phyloP scores from a whole-genome alignment of 75 land plant genomes.

The Pinus taeda region DNA sequence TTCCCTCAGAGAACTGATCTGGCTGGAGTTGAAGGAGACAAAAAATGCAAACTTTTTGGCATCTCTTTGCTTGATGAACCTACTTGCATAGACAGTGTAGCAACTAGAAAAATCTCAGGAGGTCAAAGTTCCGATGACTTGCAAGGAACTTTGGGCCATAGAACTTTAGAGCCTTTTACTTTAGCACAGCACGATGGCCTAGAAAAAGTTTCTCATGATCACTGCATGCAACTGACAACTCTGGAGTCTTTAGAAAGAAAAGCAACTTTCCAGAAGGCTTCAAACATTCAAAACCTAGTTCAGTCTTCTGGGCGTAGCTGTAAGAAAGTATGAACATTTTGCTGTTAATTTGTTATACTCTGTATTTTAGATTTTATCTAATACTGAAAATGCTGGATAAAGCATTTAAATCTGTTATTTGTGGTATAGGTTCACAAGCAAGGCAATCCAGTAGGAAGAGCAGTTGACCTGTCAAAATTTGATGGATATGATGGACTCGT shows the following conservation, averaged over 20 bases:
- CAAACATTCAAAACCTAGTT: slow-evolving; percentile 9
- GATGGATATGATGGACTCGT: slow-evolving; percentile 53
- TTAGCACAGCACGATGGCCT: not conserved
- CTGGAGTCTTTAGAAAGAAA: not conserved
- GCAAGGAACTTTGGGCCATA: slow-evolving; percentile 1
- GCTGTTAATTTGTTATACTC: not conserved
- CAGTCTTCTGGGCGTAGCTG: slow-evolving; percentile 39
- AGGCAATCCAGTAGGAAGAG: slow-evolving; percentile 70
- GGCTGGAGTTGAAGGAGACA: not conserved
- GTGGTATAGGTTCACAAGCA: slow-evolving; percentile 71
- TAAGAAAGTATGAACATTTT: slow-evolving; percentile 28
- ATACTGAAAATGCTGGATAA: not conserved
- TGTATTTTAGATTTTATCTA: not conserved
- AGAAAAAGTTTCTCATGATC: slow-evolving; percentile 7
- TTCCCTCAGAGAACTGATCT: not conserved
- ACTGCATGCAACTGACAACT: slow-evolving; percentile 4
- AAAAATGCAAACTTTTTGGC: slow-evolving; percentile 56
- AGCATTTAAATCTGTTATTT: not conserved
- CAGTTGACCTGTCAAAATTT: slow-evolving; percentile 68
- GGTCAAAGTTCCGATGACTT: slow-evolving; percentile 5
- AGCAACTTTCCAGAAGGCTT: slow-evolving; percentile 10
- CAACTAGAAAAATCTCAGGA: slow-evolving; percentile 3
- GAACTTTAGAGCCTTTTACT: not conserved
- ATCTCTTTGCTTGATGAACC: slow-evolving; percentile 43
- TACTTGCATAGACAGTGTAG: slow-evolving; percentile 4